Evolutionary conservation across 2,329 filamentous ascomycete genomes (phyloP), one percentile per base, ranked within the genome.

Genomic region (Elsinoe perseae): DNA sequence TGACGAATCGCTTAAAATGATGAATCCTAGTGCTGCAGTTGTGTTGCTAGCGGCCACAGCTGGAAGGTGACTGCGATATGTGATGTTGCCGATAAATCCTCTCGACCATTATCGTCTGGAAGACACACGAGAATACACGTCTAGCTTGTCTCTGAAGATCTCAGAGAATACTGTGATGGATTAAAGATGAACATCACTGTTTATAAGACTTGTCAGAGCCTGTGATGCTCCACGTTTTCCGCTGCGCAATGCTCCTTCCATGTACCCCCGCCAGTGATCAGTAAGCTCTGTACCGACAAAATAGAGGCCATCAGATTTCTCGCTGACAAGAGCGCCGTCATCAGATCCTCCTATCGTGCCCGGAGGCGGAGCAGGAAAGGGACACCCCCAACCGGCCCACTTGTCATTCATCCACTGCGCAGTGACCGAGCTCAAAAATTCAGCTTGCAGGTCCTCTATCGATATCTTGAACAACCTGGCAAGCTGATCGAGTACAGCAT

Each of bases 271-370:
- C 79, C 79, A 82, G 57, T 77, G 72, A 2, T 62, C 68, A 0
- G 74, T 72, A 1, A 74, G 77, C 68, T 82, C 80, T 0, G 79
- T 80, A 0, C 80, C 79, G 2, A 73, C 77, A 60, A 81, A 82
- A 60, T 81, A 74, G 2, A 80, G 25, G 28, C 75, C 69, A 4
- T 72, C 68, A 48, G 66, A 56, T 14, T 60, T 60, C 18, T 61
- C 61, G 32, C 61, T 46, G 34, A 16, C 54, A 27, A 50, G 57
- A 23, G 64, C 54, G 8, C 62, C 60, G 50, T 64, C 54, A 6
- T 43, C 50, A 20, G 60, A 20, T 20, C 4, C 4, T 3, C 43
- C 23, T 4, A 48, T 48, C 5, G 43, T 16, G 7, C 43, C 43
- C 3, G 43, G 43, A 6, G 43, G 43, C 9, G 43, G 43, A 10